Evolutionary conservation across 106 monocot species (phyloP).

Genomic region (Dioscorea zingiberensis): DNA sequence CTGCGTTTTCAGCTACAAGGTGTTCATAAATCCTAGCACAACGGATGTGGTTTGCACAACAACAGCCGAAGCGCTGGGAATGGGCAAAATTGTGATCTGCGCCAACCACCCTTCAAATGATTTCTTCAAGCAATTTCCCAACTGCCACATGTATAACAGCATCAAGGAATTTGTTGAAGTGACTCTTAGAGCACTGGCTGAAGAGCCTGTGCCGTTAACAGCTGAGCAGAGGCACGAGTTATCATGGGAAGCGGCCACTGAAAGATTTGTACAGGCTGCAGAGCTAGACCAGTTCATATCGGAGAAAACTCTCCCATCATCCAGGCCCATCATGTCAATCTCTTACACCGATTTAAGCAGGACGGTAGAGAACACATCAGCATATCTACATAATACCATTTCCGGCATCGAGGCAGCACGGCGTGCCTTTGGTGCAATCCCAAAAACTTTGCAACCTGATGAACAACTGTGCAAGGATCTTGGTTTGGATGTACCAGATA

Average conservation of each 20-base stretch:
- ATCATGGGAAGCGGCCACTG: conserved; percentile 71
- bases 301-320: not conserved
- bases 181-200: conserved; percentile 29
- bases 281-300: conserved; percentile 17
- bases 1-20: conserved; percentile 64
- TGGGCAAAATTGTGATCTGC: conserved; percentile 78
- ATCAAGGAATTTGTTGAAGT: conserved; percentile 44
- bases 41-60: conserved; percentile 97
- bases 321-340: conserved; percentile 25
- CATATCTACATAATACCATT: conserved; percentile 42
- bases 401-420: conserved; percentile 51
- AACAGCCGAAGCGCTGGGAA: conserved; percentile 83
- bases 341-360: conserved; percentile 22
- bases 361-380: conserved; percentile 48
- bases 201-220: conserved; percentile 45
- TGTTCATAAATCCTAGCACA: conserved; percentile 82
- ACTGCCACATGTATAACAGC: conserved; percentile 52
- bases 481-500: conserved; percentile 12
- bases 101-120: conserved; percentile 83
- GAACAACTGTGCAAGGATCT: conserved; percentile 51
- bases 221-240: conserved; percentile 48
- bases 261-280: conserved; percentile 43
- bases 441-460: conserved; percentile 50
- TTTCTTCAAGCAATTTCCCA: conserved; percentile 79
- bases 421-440: conserved; percentile 55